These are phyloP conservation scores for Tinospora cordifolia DNA, from an alignment of 164 flowering plant genomes.

Conservation along the genomic window DNA sequence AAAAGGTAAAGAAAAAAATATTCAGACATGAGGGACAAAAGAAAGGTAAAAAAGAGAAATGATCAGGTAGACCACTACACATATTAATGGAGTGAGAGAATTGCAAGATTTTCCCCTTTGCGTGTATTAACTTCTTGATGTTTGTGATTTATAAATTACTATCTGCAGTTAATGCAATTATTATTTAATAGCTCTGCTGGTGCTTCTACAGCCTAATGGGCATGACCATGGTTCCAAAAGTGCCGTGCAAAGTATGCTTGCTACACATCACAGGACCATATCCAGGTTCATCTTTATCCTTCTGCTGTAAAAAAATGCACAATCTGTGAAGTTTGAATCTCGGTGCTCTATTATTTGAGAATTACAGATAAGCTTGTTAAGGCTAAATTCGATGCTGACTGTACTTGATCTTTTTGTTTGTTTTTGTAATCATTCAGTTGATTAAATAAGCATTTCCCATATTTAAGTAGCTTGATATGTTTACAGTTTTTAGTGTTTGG, in stretches of 20 bases:
- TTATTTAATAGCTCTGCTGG: neutral
- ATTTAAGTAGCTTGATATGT: neutral
- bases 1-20: too few relatives aligned
- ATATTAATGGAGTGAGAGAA: neutral
- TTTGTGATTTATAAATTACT: neutral
- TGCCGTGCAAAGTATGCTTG: slow-evolving; percentile 46
- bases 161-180: neutral
- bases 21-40: neutral
- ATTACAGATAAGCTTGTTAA: too few relatives aligned
- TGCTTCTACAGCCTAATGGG: slow-evolving; percentile 61
- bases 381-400: too few relatives aligned
- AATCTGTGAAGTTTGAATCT: too few relatives aligned
- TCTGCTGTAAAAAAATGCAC: too few relatives aligned
- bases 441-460: neutral
- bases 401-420: too few relatives aligned
- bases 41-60: neutral
- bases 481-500: neutral
- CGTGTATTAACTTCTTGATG: slow-evolving; percentile 6
- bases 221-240: slow-evolving; percentile 61
- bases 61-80: neutral
- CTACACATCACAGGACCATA: slow-evolving; percentile 63
- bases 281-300: slow-evolving; percentile 47
- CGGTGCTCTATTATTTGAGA: too few relatives aligned
- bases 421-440: neutral
- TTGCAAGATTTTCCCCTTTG: neutral